Evolutionary conservation across 2,329 filamentous ascomycete species (phyloP).

Genomic region (Ophioceras dolichostomum): DNA sequence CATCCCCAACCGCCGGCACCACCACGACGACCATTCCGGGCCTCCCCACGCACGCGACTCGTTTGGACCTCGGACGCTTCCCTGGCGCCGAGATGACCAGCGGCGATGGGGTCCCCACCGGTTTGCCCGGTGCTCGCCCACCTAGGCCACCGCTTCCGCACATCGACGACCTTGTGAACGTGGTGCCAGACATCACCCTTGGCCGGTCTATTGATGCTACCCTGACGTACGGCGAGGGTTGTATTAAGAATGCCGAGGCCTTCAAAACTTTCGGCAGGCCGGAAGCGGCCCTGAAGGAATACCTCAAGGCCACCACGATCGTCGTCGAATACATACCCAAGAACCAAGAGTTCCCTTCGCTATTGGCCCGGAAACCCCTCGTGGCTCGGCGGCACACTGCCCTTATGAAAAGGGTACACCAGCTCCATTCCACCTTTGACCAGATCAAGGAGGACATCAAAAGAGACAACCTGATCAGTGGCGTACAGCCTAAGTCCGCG

Average conservation of each 20-base stretch:
- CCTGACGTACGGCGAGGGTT: conserved; percentile 37
- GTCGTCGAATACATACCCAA: conserved; percentile 62
- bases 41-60: no score
- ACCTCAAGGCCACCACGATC: conserved; percentile 70
- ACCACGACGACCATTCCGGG: no score
- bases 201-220: conserved; percentile 40
- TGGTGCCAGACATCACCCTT: conserved; percentile 31
- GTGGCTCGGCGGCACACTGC: conserved; percentile 32
- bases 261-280: conserved; percentile 51
- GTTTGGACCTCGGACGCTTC: no score
- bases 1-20: no score
- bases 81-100: background rate
- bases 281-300: conserved; percentile 72
- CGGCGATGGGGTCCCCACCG: background rate
- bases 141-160: conserved; percentile 31
- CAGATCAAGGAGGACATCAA: conserved; percentile 47
- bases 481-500: conserved; percentile 33
- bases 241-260: conserved; percentile 47
- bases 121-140: no score
- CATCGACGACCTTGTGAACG: conserved; percentile 38
- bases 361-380: conserved; percentile 37
- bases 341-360: conserved; percentile 61
- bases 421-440: conserved; percentile 37
- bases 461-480: conserved; percentile 50
- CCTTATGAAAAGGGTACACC: conserved; percentile 36